Percentiles rank a stretch among this genome's conserved stretches.
These are phyloP conservation scores for Penicillium mononematosum DNA, from an alignment of 495 filamentous ascomycete genomes.

Conservation along the genomic window DNA sequence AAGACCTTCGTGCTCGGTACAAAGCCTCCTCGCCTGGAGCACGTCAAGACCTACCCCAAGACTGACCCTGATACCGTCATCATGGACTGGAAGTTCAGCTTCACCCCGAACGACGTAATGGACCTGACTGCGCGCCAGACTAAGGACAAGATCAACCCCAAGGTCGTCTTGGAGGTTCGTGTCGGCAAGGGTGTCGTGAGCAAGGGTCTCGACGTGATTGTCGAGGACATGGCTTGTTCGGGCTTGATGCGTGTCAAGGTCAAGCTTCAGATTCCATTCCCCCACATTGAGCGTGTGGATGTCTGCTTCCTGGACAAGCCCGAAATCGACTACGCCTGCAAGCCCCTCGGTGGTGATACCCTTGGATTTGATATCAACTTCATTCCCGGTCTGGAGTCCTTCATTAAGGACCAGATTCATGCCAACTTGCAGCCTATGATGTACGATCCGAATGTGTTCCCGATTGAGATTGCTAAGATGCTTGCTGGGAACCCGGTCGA, in stretches of 20 bases:
- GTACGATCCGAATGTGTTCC: constrained; percentile 96
- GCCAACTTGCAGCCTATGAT: constrained; percentile 90
- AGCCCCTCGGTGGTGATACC: constrained; percentile 90
- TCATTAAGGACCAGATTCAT: constrained; percentile 96
- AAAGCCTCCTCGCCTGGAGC: constrained; percentile 93
- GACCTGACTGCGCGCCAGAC: constrained; percentile 89
- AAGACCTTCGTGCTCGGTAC: constrained; percentile 89
- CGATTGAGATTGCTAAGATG: constrained; percentile 98
- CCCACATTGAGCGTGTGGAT: constrained; percentile 89
- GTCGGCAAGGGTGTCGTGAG: constrained; percentile 92
- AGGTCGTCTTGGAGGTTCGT: constrained; percentile 89
- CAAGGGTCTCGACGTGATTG: constrained; percentile 95
- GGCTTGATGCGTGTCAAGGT: constrained; percentile 95
- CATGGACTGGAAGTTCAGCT: constrained; percentile 99
- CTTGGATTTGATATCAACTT: constrained; percentile 99
- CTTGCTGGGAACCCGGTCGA: constrained; percentile 92
- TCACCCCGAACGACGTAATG: constrained; percentile 88
- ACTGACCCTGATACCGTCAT: constrained; percentile 91
- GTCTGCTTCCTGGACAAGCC: constrained; percentile 79
- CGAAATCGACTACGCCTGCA: constrained; percentile 92
- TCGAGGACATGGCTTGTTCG: constrained; percentile 93
- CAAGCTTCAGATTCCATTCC: constrained; percentile 93
- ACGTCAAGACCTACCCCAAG: constrained; percentile 97
- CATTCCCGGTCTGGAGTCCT: constrained; percentile 86
- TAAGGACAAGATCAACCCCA: constrained; percentile 95